Evolutionary conservation across 2,329 filamentous ascomycete species (phyloP).

Genomic region (Mycocentrospora acerina): DNA sequence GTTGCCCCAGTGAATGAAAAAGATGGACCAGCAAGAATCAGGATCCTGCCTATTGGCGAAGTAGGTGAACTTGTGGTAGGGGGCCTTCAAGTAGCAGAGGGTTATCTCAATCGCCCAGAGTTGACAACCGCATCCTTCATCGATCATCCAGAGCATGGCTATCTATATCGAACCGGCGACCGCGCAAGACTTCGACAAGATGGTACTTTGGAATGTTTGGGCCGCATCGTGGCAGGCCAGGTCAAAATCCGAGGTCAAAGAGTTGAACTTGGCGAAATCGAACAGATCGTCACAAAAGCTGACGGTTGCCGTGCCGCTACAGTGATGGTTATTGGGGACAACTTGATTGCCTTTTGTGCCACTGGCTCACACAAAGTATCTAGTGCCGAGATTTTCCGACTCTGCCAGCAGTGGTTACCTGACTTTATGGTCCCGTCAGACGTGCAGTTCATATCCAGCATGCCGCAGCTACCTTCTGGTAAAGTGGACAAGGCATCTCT

Average conservation of each 20-base stretch:
- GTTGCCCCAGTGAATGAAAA: conserved; percentile 50
- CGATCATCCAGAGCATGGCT: conserved; percentile 62
- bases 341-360: conserved; percentile 74
- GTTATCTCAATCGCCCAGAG: conserved; percentile 78
- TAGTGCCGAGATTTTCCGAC: conserved; percentile 52
- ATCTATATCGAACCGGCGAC: conserved; percentile 82
- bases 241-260: conserved; percentile 85
- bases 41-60: conserved; percentile 64
- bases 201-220: conserved; percentile 78
- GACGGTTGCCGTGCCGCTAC: conserved; percentile 60
- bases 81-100: conserved; percentile 74
- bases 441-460: conserved; percentile 61
- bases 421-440: conserved; percentile 81
- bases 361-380: conserved; percentile 48
- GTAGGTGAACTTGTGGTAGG: conserved; percentile 80
- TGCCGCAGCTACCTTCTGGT: conserved; percentile 78
- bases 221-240: conserved; percentile 76
- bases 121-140: conserved; percentile 75
- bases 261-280: conserved; percentile 70
- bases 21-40: conserved; percentile 37
- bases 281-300: conserved; percentile 35
- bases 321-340: conserved; percentile 66
- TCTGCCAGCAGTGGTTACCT: conserved; percentile 75
- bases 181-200: conserved; percentile 68
- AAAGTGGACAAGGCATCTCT: conserved; percentile 75